Base-by-base conservation (phyloP, 73 alveolate species). In the Tetrahymena thermophila region DNA sequence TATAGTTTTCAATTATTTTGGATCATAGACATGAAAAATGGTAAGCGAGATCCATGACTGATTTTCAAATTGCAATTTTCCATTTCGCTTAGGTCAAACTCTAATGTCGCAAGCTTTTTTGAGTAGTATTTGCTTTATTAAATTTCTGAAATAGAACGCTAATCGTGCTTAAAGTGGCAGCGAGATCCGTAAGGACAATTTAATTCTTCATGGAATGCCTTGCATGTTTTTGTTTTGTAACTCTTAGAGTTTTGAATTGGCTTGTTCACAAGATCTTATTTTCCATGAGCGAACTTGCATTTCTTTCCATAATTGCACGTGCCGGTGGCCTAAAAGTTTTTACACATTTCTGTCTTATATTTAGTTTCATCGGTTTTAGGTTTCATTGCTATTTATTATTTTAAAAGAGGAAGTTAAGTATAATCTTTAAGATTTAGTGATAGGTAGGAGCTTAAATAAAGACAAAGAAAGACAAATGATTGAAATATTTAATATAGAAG, bases 251-350 rank as follows among this genome's bases (percentile, higher is more conserved):
- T 97, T 35, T 93, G 94, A 43, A 97, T 98, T 43, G 96, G 96
- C 96, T 98, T 98, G 25, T 85, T 96, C 28, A 96, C 96, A 38
- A 98, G 97, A 96, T 98, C 99, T 38, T 97, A 94, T 23, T 95
- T 93, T 31, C 99, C 99, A 96, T 98, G 99, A 0, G 99, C 99
- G 94, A 98, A 98, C 55, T 98, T 96, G 97, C 99, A 98, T 96
- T 97, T 97, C 71, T 95, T 96, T 34, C 98, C 99, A 93, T 98
- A 98, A 55, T 95, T 96, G 96, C 99, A 98, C 42, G 94, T 85
- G 42, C 98, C 97, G 19, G 96, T 96, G 94, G 98, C 99, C 93
- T 98, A 96, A 98, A 99, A 98, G 96, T 98, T 98, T 96, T 98
- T 98, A 95, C 99, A 98, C 96, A 98, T 93, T 94, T 98, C 99